Percentiles rank a stretch among this genome's conserved stretches.
Evolutionary conservation across 768 basidiomycete species (phyloP).

Genomic region (Mycena latifolia): DNA sequence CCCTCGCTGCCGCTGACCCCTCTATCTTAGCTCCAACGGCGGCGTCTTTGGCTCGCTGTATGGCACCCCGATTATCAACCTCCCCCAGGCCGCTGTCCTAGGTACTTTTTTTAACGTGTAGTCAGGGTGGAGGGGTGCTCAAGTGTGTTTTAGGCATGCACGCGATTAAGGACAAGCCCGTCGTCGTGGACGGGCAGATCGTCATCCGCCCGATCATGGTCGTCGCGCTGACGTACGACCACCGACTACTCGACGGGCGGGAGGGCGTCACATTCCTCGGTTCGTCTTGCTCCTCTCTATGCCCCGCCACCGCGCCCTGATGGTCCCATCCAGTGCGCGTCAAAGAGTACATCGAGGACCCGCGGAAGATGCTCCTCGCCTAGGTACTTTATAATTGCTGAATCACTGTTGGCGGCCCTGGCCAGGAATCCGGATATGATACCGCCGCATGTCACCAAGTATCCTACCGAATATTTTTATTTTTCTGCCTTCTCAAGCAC

Average conservation of each 20-base stretch:
- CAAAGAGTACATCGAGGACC: conserved; percentile 95
- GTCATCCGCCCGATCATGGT: conserved; percentile 98
- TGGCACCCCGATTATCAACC: conserved; percentile 99
- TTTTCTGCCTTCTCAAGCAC: conserved; percentile 3
- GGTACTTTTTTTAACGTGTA: conserved; percentile 55
- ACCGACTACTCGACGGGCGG: conserved; percentile 93
- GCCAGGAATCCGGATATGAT: not conserved
- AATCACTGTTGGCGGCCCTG: not conserved
- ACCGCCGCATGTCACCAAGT: conserved; percentile 14
- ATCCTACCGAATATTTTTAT: conserved; percentile 28
- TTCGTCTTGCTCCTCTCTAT: conserved; percentile 50
- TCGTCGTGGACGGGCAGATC: conserved; percentile 94
- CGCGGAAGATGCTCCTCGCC: conserved; percentile 88
- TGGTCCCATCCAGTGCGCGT: conserved; percentile 72
- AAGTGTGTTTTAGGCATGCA: conserved; percentile 80
- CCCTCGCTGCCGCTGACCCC: conserved; percentile 4
- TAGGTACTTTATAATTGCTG: conserved; percentile 24
- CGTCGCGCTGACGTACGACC: conserved; percentile 94
- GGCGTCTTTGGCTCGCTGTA: conserved; percentile 98
- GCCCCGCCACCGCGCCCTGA: conserved; percentile 2
- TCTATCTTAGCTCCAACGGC: conserved; percentile 85
- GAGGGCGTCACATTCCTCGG: conserved; percentile 99
- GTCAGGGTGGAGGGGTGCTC: not conserved
- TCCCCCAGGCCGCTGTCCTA: conserved; percentile 94
- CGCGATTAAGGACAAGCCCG: conserved; percentile 90